A percentile compares a stretch with the other conserved stretches of the same genome.
Evolutionary conservation across 73 alveolate species (phyloP).

Genomic region (Blepharisma japonicum): DNA sequence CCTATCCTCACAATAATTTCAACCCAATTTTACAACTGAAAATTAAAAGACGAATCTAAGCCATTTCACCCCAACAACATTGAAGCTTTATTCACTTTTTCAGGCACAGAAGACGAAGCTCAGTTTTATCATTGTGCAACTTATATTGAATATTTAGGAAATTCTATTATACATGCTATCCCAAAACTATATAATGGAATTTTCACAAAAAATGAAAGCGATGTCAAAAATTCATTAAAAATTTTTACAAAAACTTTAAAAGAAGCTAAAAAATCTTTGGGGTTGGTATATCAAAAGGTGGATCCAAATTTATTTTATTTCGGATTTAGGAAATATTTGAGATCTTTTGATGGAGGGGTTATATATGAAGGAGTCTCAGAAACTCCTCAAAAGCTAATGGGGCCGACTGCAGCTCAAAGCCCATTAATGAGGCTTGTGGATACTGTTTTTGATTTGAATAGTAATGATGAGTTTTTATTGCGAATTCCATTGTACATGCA

Average conservation of each 20-base stretch:
- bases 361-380: neutral
- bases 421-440: conserved; percentile 11
- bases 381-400: neutral
- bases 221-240: neutral
- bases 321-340: neutral
- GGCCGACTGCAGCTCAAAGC: conserved; percentile 15
- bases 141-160: conserved; percentile 18
- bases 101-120: conserved; percentile 13
- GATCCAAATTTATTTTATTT: conserved; percentile 9
- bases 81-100: neutral
- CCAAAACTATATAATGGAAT: no score
- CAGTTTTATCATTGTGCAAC: neutral
- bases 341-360: neutral
- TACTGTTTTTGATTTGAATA: neutral
- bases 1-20: neutral
- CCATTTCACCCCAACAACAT: neutral
- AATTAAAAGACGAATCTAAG: neutral
- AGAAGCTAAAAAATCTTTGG: neutral
- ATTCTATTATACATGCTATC: neutral
- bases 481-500: neutral
- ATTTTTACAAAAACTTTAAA: neutral
- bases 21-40: neutral
- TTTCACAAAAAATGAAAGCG: neutral
- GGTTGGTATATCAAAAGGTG: neutral
- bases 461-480: neutral